Evolutionary conservation across 352 stramenopile genomes (phyloP), one percentile per base, ranked within the genome.

Genomic region (Phytophthora litchii): DNA sequence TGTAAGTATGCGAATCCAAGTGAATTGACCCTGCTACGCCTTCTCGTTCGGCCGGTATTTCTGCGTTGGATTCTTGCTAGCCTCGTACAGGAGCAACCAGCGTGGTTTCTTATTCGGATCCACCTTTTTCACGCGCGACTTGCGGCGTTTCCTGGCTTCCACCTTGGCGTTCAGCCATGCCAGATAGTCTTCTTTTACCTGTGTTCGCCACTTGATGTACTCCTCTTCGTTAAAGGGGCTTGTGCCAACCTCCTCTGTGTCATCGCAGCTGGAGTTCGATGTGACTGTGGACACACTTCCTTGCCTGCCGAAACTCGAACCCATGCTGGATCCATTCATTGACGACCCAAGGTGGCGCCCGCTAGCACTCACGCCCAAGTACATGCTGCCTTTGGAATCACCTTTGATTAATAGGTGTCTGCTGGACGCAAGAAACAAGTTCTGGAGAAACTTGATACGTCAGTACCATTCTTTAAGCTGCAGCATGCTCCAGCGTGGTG

Each of bases 121-220:
- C 2, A 42, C 54, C 43, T 88, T 89, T 42, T 81, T 82, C 29
- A 65, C 41, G 16, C 69, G 61, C 19, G 60, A 56, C 11, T 78
- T 80, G 11, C 74, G 78, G 34, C 58, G 65, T 48, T 79, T 78
- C 50, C 73, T 80, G 31, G 60, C 60, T 50, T 79, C 80, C 4
- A 90, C 54, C 53, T 89, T 89, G 43, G 76, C 76, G 34, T 76
- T 80, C 36, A 90, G 52, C 82, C 82, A 90, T 45, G 71, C 76
- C 35, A 92, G 41, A 48, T 92, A 92, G 64, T 92, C 78, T 13
- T 83, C 76, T 63, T 92, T 88, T 32, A 89, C 72, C 59, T 88
- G 46, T 3, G 79, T 89, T n/a, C 79, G 75, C 81, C 81, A 91
- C 31, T 77, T 56, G 23, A 78, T 48, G 63, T 89, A 89, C 40